Percentiles rank a stretch among this genome's conserved stretches.
Conservation (phyloP, 2,329 filamentous ascomycete species). For the Akanthomyces dipterigenus region DNA sequence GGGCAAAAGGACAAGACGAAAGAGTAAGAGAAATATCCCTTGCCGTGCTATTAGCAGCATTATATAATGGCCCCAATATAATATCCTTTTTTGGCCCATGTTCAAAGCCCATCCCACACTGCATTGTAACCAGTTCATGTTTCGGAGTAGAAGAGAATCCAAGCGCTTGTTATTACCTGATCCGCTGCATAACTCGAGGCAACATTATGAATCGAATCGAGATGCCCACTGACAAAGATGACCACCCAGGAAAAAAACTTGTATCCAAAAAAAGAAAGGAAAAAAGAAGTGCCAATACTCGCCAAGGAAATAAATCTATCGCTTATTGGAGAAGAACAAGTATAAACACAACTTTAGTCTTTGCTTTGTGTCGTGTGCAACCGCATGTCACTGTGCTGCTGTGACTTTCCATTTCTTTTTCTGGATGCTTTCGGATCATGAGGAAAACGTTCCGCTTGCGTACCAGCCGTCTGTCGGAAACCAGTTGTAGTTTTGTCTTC, state of each 20-base stretch:
- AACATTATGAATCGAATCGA: not conserved
- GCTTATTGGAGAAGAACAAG: not conserved
- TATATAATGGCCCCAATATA: not conserved
- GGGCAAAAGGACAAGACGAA: not conserved
- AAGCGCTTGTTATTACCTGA: constrained; percentile 1
- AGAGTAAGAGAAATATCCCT: not conserved
- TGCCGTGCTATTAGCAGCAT: not conserved
- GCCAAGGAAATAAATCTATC: constrained; percentile 3
- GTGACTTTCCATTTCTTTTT: not conserved
- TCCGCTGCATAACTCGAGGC: not conserved
- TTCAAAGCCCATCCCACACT: not conserved
- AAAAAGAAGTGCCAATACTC: not conserved
- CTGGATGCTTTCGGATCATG: not conserved
- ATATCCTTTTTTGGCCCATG: not conserved
- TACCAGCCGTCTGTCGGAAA: constrained; percentile 11
- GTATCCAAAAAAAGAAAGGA: not conserved
- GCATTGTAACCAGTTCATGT: not conserved
- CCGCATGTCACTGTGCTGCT: constrained; percentile 5
- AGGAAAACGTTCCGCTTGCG: constrained; percentile 9
- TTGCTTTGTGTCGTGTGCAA: not conserved
- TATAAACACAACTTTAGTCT: constrained; percentile 4
- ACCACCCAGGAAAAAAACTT: not conserved
- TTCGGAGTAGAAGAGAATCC: not conserved
- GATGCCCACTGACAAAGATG: not conserved
- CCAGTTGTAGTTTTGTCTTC: constrained; percentile 1